Base-by-base conservation (phyloP, 495 filamentous ascomycete genomes). In the Neurospora cerealis region DNA sequence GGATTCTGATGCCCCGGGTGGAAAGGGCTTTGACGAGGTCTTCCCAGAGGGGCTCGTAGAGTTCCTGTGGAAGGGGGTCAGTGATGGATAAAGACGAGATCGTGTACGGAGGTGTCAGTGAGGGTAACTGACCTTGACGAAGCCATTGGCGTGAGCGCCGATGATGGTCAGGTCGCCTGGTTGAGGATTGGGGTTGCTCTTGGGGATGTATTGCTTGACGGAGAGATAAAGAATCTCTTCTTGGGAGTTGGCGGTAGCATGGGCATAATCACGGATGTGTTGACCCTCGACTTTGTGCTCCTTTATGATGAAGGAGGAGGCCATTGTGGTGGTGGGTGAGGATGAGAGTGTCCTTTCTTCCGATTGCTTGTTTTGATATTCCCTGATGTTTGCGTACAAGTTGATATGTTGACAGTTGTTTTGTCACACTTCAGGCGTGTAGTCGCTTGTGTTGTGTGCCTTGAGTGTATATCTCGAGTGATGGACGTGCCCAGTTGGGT, bases 1-100 rank as follows among this genome's bases (percentile, higher is more conserved):
- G 89, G 74, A 97, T 91, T 9, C 87, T 85, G 79, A 95, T 87
- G n/a, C 86, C 82, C 21, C 79, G 80, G 73, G 86, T 82, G 34
- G 69, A 19, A 9, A 88, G 85, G 6, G 81, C 80, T 4, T 79
- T 75, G 74, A 91, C 83, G 1, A 97, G 84, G 72, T 96, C 92
- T 69, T 91, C 92, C 90, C 92, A 97, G 5, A 96, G 86, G 4
- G 94, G 92, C 77, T 97, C 94, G 80, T 96, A 97, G 21, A 97
- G 85, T 83, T 84, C 95, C 90, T 93, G 73, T 2, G 2, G 4
- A 4, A 4, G 3, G 21, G 24, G 32, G 37, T 76, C 38, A 78
- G 74, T 7, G 62, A 28, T 28, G 24, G 24, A 28, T 28, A 28
- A 28, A 28, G 24, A 2, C 24, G 24, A 28, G 24, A 28, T 28